These are phyloP conservation scores for Colletotrichum agaves DNA, from an alignment of 2,329 filamentous ascomycete species.

Conservation along the genomic window DNA sequence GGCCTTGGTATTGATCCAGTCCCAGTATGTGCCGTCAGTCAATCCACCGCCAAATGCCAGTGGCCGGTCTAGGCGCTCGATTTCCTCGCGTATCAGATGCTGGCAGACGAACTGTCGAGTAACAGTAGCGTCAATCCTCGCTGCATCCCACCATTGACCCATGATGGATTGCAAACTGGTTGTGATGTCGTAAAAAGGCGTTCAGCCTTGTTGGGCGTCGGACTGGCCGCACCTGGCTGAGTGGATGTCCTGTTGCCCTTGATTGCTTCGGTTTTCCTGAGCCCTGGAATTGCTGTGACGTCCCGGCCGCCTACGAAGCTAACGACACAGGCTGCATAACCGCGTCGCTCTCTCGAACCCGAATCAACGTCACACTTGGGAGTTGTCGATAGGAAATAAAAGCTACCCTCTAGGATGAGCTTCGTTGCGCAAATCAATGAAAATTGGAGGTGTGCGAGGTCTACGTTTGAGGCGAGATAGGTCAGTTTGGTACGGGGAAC, in stretches of 20 bases:
- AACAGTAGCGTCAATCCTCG: constrained; percentile 75
- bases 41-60: constrained; percentile 74
- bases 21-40: constrained; percentile 80
- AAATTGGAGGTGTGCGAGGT: constrained; percentile 22
- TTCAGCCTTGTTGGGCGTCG: constrained; percentile 12
- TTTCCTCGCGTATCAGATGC: constrained; percentile 71
- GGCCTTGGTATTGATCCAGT: constrained; percentile 78
- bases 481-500: constrained; percentile 26
- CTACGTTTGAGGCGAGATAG: constrained; percentile 34
- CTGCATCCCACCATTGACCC: constrained; percentile 74
- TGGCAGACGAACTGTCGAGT: constrained; percentile 74
- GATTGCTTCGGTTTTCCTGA: constrained; percentile 5
- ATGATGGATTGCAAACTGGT: constrained; percentile 21
- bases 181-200: neutral
- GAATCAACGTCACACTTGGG: constrained; percentile 18
- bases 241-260: neutral
- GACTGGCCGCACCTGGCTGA: constrained; percentile 8
- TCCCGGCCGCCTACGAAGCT: constrained; percentile 30
- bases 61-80: constrained; percentile 69
- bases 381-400: constrained; percentile 8
- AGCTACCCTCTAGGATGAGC: neutral
- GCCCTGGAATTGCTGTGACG: constrained; percentile 17
- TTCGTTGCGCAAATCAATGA: neutral
- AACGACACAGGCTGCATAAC: constrained; percentile 30
- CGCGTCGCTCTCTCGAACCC: constrained; percentile 13